Percentiles rank a stretch among this genome's conserved stretches.
Evolutionary conservation across 1,139 yeast genomes (phyloP).

Genomic region (Pneumocystis carinii): DNA sequence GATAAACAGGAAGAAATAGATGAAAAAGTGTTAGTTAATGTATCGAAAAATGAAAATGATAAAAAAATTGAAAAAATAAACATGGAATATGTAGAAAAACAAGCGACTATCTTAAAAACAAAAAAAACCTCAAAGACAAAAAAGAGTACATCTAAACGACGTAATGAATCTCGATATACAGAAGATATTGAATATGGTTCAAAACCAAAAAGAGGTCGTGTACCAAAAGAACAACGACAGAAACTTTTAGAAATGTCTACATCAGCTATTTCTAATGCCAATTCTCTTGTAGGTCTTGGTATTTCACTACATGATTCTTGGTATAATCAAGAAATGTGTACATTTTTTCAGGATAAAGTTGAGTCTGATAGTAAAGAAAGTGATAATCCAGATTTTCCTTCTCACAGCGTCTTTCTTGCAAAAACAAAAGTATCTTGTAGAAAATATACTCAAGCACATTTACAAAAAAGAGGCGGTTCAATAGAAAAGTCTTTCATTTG

Average conservation of each 20-base stretch:
- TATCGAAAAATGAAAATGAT: background rate
- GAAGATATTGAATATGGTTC: background rate
- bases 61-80: background rate
- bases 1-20: background rate
- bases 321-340: background rate
- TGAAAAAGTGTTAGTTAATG: background rate
- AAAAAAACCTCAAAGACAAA: background rate
- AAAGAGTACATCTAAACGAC: background rate
- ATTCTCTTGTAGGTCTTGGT: background rate
- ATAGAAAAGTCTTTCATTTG: background rate
- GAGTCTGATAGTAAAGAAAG: background rate
- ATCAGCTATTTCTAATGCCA: background rate
- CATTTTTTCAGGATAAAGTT: background rate
- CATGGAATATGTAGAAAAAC: background rate
- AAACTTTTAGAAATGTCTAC: background rate
- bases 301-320: background rate
- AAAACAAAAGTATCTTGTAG: background rate
- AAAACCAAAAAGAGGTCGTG: background rate
- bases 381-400: background rate
- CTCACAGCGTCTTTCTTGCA: background rate
- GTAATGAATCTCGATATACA: background rate
- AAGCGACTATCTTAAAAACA: background rate
- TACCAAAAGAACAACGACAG: background rate
- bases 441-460: background rate
- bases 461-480: background rate